Conservation (phyloP, 2,329 filamentous ascomycete species). For the Talaromyces pinophilus region DNA sequence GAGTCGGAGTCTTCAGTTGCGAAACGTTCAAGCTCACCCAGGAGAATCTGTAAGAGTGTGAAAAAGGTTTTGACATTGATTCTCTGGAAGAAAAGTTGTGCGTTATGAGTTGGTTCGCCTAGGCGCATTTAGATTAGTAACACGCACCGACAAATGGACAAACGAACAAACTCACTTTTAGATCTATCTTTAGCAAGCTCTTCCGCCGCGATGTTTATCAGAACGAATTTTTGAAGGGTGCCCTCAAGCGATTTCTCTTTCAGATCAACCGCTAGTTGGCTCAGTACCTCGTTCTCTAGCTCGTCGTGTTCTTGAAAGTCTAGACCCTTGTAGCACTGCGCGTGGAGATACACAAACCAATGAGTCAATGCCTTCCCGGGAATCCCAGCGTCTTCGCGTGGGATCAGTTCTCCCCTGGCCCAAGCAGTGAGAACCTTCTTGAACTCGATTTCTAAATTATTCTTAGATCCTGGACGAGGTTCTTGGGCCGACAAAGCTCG, state of each 20-base stretch:
- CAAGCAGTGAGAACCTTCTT: conserved; percentile 62
- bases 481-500: conserved; percentile 73
- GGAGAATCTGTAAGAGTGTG: conserved; percentile 68
- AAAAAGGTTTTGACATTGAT: conserved; percentile 79
- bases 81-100: conserved; percentile 64
- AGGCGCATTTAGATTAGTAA: conserved; percentile 25
- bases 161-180: conserved; percentile 47
- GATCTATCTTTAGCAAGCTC: conserved; percentile 66
- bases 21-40: conserved; percentile 66
- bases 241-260: conserved; percentile 67
- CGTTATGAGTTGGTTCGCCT: conserved; percentile 52
- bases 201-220: conserved; percentile 85
- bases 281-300: conserved; percentile 80
- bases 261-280: conserved; percentile 71
- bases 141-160: background rate
- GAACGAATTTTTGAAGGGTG: conserved; percentile 73
- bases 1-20: conserved; percentile 52
- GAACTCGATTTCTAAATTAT: conserved; percentile 80
- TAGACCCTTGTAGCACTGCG: conserved; percentile 76
- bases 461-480: conserved; percentile 71
- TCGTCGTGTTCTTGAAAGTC: conserved; percentile 75
- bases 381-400: conserved; percentile 52
- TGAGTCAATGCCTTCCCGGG: conserved; percentile 63
- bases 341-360: conserved; percentile 86
- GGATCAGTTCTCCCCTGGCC: conserved; percentile 56